Evolutionary conservation across 78 protist genomes (phyloP), one percentile per base, ranked within the genome.

Genomic region (Isochrysis galbana): DNA sequence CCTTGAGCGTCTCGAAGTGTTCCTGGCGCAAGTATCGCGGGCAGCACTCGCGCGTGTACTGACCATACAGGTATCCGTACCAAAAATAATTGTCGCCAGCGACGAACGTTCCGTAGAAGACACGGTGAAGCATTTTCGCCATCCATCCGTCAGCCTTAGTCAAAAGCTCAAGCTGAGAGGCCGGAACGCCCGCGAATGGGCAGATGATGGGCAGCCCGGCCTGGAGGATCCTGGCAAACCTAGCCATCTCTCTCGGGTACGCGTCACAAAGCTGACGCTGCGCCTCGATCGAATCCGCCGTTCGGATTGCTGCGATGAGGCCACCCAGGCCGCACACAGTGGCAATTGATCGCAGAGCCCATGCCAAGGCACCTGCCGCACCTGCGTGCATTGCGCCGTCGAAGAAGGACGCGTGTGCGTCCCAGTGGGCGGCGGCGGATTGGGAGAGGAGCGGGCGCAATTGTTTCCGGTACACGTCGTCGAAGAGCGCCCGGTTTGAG

Each of bases 401-500:
- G 26, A 77, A 1, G n/a, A 77, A 0, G 22, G 29, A 2, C 19
- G 21, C n/a, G 26, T 22, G 10, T n/a, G 47, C n/a, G 86, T 77
- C 46, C 45, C 86, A 36, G 5, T 23, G 39, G 46, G 1, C 47
- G 47, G 86, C 86, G n/a, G 46, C 46, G 11, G 44, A 2, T 1
- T 26, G n/a, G 47, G 86, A 77, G 86, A 77, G 86, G 34, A 3
- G 86, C 46, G 45, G 46, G 86, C 86, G 46, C 86, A 39, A 34
- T 14, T 22, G 46, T 2, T 26, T 26, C 32, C 0, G 34, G 86
- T 77, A 77, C 10, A 36, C 5, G n/a, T 22, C 86, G 29, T 38
- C 47, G 47, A 77, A 77, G n/a, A 77, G 10, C 46, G 7, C 10
- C 47, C 23, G 23, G 47, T 77, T 14, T 46, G 86, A 77, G 26